Evolutionary conservation across 306 rosid species (phyloP), one percentile per base, ranked within the genome.

Genomic region (Luffa aegyptiaca): DNA sequence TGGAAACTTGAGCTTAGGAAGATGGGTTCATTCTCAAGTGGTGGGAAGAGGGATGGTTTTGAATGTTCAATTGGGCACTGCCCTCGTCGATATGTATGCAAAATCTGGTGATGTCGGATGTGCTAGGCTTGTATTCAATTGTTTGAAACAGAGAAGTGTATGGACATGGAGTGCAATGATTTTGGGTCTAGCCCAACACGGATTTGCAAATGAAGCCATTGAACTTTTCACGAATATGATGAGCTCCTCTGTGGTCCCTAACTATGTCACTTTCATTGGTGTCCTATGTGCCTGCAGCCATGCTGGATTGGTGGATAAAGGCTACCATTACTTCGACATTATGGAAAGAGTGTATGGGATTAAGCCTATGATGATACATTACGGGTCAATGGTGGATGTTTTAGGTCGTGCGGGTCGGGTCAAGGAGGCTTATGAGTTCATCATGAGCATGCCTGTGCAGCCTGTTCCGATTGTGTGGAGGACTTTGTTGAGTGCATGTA

Each of bases 91-190:
- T 52, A 93, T 91, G 97, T 93, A 95, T 59, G 93, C 90, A 9
- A 92, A 93, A 64, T 91, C 97, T 11, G 99, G 97, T n/a, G 80
- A 83, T 63, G 79, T 92, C 52, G 79, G 36, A 51, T 88, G 76
- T 90, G 93, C 92, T 5, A 86, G 83, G 84, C 56, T 71, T 84
- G 91, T 90, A 13, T 92, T 92, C 57, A 70, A 87, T 62, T 87
- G 88, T 68, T 81, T 93, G 86, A 83, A 85, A 12, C 66, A 82
- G 85, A 84, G 86, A 86, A 91, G 90, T 84, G 99, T 93, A 75
- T 93, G 97, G 97, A 91, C 99, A 16, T 93, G 97, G 97, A 95
- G 92, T 86, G 97, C 96, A 26, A 95, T 95, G 97, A 91, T 93
- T 64, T 75, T 87, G 68, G 99, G 97, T 65, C 83, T 91, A 76